These are phyloP conservation scores for Elymus sibiricus DNA, from an alignment of 176 grass and related monocot genomes.

Conservation along the genomic window DNA sequence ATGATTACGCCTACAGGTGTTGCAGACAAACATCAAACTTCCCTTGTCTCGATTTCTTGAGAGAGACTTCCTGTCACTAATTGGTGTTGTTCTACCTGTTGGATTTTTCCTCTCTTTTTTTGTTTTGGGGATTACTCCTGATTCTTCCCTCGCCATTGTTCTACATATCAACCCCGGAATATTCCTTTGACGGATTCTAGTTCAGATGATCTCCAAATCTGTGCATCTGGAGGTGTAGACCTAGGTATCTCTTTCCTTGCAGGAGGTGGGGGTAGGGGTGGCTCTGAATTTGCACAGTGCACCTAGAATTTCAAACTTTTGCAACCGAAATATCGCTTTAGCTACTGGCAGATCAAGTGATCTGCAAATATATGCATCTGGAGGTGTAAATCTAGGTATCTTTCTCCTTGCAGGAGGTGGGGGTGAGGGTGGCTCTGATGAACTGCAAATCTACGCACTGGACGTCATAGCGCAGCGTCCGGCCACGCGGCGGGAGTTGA, in stretches of 20 bases:
- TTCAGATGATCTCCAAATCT: not conserved
- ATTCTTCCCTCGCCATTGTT: not conserved
- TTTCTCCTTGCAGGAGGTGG: no score
- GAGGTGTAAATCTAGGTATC: no score
- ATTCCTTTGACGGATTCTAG: not conserved
- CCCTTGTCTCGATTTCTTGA: not conserved
- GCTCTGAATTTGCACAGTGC: not conserved
- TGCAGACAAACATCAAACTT: not conserved
- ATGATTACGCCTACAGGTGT: not conserved
- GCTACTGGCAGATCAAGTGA: no score
- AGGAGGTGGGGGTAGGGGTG: not conserved
- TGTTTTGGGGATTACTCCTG: constrained; percentile 1
- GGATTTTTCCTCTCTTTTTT: not conserved
- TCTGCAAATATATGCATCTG: no score
- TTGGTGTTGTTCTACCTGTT: not conserved
- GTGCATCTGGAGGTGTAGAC: not conserved
- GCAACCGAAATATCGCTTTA: no score
- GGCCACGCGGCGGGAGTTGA: no score
- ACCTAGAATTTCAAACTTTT: not conserved
- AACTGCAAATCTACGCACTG: no score
- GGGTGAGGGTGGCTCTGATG: no score
- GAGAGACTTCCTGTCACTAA: not conserved
- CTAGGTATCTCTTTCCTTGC: not conserved
- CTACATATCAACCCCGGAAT: no score
- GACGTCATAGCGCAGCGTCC: no score